These are phyloP conservation scores for Paramecium pentaurelia DNA, from an alignment of 73 alveolate genomes.

Conservation along the genomic window DNA sequence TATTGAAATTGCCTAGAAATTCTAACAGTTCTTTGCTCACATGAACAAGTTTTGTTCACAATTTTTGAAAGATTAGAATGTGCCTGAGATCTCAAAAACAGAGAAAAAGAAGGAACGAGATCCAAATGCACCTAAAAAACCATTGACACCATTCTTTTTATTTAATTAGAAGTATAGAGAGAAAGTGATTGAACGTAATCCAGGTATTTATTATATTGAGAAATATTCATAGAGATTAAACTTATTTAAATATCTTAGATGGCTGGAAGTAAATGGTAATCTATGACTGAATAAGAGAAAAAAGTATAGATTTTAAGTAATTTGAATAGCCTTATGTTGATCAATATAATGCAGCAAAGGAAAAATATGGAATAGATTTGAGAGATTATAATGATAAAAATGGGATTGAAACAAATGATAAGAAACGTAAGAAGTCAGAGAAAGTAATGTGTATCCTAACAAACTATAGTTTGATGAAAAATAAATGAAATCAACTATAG, in stretches of 20 bases:
- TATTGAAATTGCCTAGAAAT: background rate
- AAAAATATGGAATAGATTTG: background rate
- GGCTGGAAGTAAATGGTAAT: background rate
- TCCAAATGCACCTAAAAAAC: background rate
- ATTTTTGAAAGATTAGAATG: background rate
- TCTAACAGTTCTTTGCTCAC: background rate
- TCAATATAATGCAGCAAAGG: background rate
- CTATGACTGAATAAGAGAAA: background rate
- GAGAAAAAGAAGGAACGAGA: background rate
- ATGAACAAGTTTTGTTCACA: background rate
- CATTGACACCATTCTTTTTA: background rate
- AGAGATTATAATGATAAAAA: background rate
- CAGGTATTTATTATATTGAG: background rate
- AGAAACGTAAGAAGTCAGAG: background rate
- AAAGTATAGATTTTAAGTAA: background rate
- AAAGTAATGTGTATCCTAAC: background rate
- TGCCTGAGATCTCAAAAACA: background rate
- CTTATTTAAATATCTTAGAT: background rate
- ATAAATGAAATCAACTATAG: background rate
- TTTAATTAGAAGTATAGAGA: background rate
- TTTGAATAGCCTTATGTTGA: background rate
- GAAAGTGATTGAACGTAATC: background rate
- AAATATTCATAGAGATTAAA: background rate
- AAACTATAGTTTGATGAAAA: background rate
- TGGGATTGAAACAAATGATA: background rate